Percentiles rank a stretch among this genome's conserved stretches.
Conservation (phyloP, 1,284 basidiomycete genomes). For the Veloboletus limbatus region DNA sequence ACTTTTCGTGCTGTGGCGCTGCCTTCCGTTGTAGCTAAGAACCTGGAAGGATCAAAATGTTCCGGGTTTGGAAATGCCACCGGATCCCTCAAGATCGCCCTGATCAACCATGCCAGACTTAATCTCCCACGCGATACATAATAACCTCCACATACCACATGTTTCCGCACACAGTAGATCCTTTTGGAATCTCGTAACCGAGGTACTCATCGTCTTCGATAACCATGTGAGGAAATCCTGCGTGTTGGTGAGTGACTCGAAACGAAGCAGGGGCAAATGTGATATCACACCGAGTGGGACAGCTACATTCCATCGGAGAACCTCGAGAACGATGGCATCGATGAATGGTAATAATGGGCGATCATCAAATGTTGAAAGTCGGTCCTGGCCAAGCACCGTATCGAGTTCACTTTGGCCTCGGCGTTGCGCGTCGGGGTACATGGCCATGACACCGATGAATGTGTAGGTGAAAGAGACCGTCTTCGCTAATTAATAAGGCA, state of each 20-base stretch:
- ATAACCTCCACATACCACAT: slow-evolving; percentile 4
- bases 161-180: neutral
- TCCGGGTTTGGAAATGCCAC: slow-evolving; percentile 11
- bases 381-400: slow-evolving; percentile 6
- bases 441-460: slow-evolving; percentile 14
- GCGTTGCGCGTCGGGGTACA: slow-evolving; percentile 9
- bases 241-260: neutral
- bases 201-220: slow-evolving; percentile 16
- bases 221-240: slow-evolving; percentile 17
- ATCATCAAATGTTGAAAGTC: slow-evolving; percentile 13
- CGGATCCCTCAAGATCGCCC: slow-evolving; percentile 17
- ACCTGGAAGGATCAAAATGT: slow-evolving; percentile 11
- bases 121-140: too few relatives aligned
- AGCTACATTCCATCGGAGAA: slow-evolving; percentile 12
- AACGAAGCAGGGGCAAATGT: neutral
- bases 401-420: slow-evolving; percentile 16
- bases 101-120: too few relatives aligned
- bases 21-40: neutral
- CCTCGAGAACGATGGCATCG: slow-evolving; percentile 11
- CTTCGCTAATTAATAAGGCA: neutral
- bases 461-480: slow-evolving; percentile 5
- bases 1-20: neutral
- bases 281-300: slow-evolving; percentile 11
- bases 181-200: slow-evolving; percentile 8
- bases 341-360: slow-evolving; percentile 12